Base-by-base conservation (phyloP, 441 rosid species). In the Erodium moschatum region DNA sequence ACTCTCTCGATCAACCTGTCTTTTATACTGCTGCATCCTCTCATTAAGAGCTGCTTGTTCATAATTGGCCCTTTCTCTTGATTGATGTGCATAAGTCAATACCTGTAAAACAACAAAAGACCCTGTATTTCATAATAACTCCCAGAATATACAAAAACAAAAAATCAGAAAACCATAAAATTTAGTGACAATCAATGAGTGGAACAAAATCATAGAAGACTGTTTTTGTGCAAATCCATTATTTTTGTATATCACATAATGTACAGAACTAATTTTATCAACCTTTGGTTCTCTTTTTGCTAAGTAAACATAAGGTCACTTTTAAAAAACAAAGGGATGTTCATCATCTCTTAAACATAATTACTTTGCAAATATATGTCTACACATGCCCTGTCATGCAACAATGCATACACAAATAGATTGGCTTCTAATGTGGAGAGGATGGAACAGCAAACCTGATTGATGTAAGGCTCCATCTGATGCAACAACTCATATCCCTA, bases 401-500 rank as follows among this genome's bases (percentile, higher is more conserved):
- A 18, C 10, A 56, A 56, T 56, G 24, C 62, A 16, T 56, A 18
- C 27, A 54, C 19, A 21, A 38, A 64, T 16, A 38, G 46, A 52
- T 9, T 40, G 31, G 40, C 67, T 68, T 42, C 27, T 11, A 52
- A 61, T 19, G 38, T 20, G 21, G 31, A 68, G 13, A 38, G 12
- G 67, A 19, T 35, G 24, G 42, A 24, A 69, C 46, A 72, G 42
- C 82, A 42, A 58, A 90, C 99, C 99, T 95, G 99, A 81, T 85
- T 88, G 69, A 95, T 95, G 72, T 89, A 95, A 40, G 99, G 98
- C 81, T 95, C 99, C 99, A 95, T 95, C 81, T 92, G 99, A 85
- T 90, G 99, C 82, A 95, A 77, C 72, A 95, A 86, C 73, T 90
- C 97, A 63, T 90, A 92, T 21, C 97, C 99, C 99, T 92, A 70